Conservation (phyloP, 2,329 filamentous ascomycete species). For the Arthrobotrys iridis region DNA sequence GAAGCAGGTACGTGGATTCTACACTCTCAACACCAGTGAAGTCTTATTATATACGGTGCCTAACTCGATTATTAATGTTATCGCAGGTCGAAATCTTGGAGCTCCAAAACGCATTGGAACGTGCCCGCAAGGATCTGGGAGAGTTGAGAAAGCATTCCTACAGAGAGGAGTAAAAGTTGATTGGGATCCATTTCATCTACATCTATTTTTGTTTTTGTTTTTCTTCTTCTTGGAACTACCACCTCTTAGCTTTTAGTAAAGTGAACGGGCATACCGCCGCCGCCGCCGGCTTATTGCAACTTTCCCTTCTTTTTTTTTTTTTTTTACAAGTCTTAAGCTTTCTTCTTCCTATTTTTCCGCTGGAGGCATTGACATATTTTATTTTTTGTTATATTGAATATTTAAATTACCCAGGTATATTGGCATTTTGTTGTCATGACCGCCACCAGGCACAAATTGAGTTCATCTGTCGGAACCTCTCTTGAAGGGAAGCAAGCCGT, state of each 20-base stretch:
- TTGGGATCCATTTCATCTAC: background rate
- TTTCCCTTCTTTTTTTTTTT: background rate
- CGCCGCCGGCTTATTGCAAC: too few relatives aligned
- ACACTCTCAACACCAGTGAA: background rate
- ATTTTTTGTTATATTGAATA: background rate
- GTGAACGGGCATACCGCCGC: conserved; percentile 2
- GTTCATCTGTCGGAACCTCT: too few relatives aligned
- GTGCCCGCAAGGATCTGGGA: conserved; percentile 82
- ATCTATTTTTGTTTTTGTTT: background rate
- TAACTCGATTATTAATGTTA: conserved; percentile 55
- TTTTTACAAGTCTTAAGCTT: background rate
- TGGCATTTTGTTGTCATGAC: too few relatives aligned
- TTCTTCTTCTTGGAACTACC: background rate
- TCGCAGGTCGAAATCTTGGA: conserved; percentile 94
- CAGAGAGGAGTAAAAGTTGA: conserved; percentile 67
- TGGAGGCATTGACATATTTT: background rate
- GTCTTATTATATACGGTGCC: conserved; percentile 21
- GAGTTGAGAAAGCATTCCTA: conserved; percentile 99
- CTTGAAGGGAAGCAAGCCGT: too few relatives aligned
- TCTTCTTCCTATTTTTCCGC: background rate
- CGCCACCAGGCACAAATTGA: too few relatives aligned
- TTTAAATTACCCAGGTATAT: too few relatives aligned
- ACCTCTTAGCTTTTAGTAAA: background rate
- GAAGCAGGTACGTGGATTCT: conserved; percentile 79
- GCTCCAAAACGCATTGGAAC: conserved; percentile 83